Conservation (phyloP, 1,284 basidiomycete species). For the Hortiboletus rubellus region DNA sequence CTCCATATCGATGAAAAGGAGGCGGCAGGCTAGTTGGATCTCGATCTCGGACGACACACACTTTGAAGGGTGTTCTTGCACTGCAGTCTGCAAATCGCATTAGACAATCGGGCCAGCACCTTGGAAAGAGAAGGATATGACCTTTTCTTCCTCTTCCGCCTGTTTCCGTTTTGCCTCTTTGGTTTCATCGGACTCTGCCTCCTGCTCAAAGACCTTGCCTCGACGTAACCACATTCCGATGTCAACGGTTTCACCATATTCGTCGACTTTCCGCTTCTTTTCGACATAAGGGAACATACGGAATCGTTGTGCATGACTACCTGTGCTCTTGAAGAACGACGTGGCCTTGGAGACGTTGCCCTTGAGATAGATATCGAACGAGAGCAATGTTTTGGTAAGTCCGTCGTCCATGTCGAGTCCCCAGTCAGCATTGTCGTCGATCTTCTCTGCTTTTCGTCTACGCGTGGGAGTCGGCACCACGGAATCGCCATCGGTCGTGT, state of each 20-base stretch:
- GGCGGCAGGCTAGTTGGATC: conserved; percentile 79
- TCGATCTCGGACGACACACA: conserved; percentile 76
- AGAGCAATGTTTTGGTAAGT: conserved; percentile 70
- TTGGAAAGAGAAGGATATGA: not conserved
- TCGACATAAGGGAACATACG: conserved; percentile 98
- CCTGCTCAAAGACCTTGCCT: conserved; percentile 85
- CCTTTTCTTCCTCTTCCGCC: conserved; percentile 83
- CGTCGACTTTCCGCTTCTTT: conserved; percentile 88
- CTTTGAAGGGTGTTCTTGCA: conserved; percentile 88
- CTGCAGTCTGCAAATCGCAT: conserved; percentile 51
- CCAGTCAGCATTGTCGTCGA: conserved; percentile 65
- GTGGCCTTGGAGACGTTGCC: conserved; percentile 84
- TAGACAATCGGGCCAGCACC: conserved; percentile 1
- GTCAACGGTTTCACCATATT: conserved; percentile 95
- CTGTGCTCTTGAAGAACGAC: conserved; percentile 80
- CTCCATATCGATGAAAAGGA: conserved; percentile 94
- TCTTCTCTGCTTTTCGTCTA: conserved; percentile 48
- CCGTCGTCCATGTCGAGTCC: conserved; percentile 71
- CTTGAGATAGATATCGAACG: conserved; percentile 96
- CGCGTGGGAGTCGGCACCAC: conserved; percentile 15
- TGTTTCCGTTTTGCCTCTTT: conserved; percentile 72
- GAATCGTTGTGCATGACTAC: conserved; percentile 73
- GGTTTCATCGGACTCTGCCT: conserved; percentile 78
- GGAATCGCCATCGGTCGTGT: conserved; percentile 39
- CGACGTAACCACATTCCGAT: conserved; percentile 91